Base-by-base conservation (phyloP, 768 basidiomycete genomes). In the Rhizopogon vesiculosus region DNA sequence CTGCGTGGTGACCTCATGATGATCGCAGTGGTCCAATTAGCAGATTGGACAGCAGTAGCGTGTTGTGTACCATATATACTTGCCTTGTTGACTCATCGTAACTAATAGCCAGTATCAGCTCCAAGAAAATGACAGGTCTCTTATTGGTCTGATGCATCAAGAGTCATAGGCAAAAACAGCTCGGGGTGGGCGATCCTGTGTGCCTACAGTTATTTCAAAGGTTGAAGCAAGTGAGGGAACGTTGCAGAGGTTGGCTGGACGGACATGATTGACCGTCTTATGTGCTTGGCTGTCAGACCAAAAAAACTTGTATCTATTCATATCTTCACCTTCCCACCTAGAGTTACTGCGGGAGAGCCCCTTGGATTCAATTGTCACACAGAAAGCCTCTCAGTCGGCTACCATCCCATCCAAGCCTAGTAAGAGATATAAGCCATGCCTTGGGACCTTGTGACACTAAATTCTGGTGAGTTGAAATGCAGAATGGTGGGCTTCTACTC, bases 371-470 rank as follows among this genome's bases (percentile, higher is more conserved):
- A 25, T 25, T 8, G 18, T 48, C 12, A 15, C 33, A 35, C 33
- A 48, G 13, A 48, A 4, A 35, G 19, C 13, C 45, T 29, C n/a
- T 33, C 5, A 22, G 46, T 35, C 2, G 4, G 4, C 13, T 35
- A 48, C 33, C 46, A 48, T 48, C 33, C 3, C 33, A 19, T 18
- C 46, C 46, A 35, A 22, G 33, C 33, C 46, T 48, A 13, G 19
- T 35, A 8, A 48, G 31, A 19, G 13, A 48, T 31, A 7, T 13
- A 49, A 38, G 1, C 15, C 22, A 86, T 87, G 84, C 78, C 85
- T 72, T 86, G 85, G 81, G 74, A 79, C 33, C 55, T 58, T n/a
- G 77, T 85, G 57, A 74, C 73, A 60, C 72, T 86, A 29, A 86
- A 84, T 68, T 82, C 85, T 59, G 84, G 85, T 81, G 52, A 55